Percentiles rank a stretch among this genome's conserved stretches.
Conservation (phyloP, 768 basidiomycete genomes). For the Clitopilus passeckerianus region DNA sequence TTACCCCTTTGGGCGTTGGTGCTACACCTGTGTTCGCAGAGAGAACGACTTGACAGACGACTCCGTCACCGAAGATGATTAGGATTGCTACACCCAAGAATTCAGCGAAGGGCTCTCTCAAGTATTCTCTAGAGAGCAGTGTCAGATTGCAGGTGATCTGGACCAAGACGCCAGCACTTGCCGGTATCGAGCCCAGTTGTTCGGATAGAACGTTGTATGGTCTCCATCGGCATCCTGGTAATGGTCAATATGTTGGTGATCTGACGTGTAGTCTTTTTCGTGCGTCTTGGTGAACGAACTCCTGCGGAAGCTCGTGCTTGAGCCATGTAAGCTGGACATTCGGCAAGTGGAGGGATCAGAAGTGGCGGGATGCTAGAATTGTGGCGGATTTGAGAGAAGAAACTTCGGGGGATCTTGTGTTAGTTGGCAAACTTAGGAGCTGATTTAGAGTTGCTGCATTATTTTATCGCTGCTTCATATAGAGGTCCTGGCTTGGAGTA, state of each 20-base stretch:
- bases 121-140: constrained; percentile 25
- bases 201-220: constrained; percentile 34
- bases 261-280: constrained; percentile 1
- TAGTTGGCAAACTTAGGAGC: too few relatives aligned
- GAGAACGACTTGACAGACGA: constrained; percentile 52
- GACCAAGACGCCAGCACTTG: constrained; percentile 15
- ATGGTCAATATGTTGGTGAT: background rate
- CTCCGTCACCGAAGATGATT: constrained; percentile 55
- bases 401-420: background rate
- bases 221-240: constrained; percentile 20
- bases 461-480: background rate
- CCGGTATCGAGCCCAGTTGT: constrained; percentile 54
- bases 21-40: constrained; percentile 41
- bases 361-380: background rate
- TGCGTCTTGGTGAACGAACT: background rate
- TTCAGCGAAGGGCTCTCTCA: constrained; percentile 61
- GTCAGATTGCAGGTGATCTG: background rate
- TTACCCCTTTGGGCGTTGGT: constrained; percentile 49
- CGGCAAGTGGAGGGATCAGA: background rate
- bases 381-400: background rate
- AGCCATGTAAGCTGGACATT: constrained; percentile 36
- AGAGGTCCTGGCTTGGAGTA: background rate
- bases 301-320: background rate
- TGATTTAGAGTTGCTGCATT: background rate
- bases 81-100: constrained; percentile 57